Evolutionary conservation across 1,284 basidiomycete genomes (phyloP).

Genomic region (Golubevia sp.): DNA sequence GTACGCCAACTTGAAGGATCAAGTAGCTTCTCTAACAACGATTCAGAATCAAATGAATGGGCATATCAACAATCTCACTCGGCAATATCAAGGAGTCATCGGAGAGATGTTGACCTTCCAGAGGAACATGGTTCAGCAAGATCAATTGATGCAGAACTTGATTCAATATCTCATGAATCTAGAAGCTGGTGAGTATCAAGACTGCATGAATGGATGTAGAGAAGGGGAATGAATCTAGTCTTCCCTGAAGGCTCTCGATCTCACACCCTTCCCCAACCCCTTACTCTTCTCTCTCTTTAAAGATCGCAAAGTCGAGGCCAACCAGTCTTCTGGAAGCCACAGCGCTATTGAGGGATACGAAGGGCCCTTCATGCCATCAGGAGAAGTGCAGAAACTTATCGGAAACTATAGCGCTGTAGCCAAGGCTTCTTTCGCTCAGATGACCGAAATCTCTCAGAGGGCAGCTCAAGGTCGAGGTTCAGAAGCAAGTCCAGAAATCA

Average conservation of each 20-base stretch:
- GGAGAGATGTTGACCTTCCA: constrained; percentile 83
- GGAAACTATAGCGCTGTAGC: constrained; percentile 69
- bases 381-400: constrained; percentile 70
- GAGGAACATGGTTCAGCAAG: constrained; percentile 81
- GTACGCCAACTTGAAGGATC: constrained; percentile 38
- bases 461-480: too few species aligned
- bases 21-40: constrained; percentile 34
- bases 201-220: background rate
- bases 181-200: constrained; percentile 60
- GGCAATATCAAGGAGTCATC: constrained; percentile 76
- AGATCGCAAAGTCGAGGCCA: constrained; percentile 14
- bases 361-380: constrained; percentile 68
- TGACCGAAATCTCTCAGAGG: constrained; percentile 74
- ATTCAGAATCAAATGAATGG: constrained; percentile 49
- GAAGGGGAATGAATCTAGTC: too few species aligned
- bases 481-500: too few species aligned
- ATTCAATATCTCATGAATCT: constrained; percentile 79
- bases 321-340: background rate
- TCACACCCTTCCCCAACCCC: constrained; percentile 3
- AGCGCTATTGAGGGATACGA: constrained; percentile 11
- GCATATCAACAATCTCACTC: constrained; percentile 70
- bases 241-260: constrained; percentile 36
- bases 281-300: constrained; percentile 12
- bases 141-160: constrained; percentile 78
- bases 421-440: constrained; percentile 70